Conservation (phyloP, 2,329 filamentous ascomycete species). For the Remersonia thermophila region DNA sequence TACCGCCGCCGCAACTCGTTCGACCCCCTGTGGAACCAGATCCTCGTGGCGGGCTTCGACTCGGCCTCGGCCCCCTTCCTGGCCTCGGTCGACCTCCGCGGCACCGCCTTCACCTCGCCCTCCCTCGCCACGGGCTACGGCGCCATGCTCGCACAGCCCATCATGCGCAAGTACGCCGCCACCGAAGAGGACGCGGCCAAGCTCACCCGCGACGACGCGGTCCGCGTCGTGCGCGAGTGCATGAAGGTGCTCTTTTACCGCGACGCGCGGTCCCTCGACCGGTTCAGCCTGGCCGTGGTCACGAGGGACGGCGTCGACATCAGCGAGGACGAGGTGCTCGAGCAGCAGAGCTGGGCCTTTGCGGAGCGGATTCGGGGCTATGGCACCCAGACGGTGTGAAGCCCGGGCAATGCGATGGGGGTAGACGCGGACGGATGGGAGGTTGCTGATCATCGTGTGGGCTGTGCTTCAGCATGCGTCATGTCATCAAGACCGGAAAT, state of each 20-base stretch:
- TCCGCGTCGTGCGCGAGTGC: constrained; percentile 75
- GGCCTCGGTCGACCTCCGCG: constrained; percentile 79
- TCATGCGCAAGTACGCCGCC: constrained; percentile 71
- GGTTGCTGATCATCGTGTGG: no score
- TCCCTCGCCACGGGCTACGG: constrained; percentile 90
- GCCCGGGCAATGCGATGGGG: neutral
- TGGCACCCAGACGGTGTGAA: constrained; percentile 63
- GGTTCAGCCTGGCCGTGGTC: constrained; percentile 82
- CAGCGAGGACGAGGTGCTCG: constrained; percentile 73
- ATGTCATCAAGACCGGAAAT: no score
- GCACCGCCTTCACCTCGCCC: constrained; percentile 80
- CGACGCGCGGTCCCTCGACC: constrained; percentile 83
- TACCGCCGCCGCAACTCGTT: constrained; percentile 92
- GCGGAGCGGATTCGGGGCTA: constrained; percentile 91
- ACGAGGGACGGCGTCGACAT: constrained; percentile 82
- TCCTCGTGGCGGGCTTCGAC: constrained; percentile 83
- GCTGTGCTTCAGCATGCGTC: no score
- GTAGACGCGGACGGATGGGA: no score
- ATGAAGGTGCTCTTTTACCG: constrained; percentile 99
- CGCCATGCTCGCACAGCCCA: constrained; percentile 81
- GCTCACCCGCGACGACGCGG: constrained; percentile 64
- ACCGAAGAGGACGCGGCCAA: constrained; percentile 67
- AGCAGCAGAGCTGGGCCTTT: constrained; percentile 96
- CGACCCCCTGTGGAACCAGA: constrained; percentile 93
- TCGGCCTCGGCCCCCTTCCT: constrained; percentile 73